Conservation (phyloP, 73 alveolate genomes). For the Uronychia setigera region DNA sequence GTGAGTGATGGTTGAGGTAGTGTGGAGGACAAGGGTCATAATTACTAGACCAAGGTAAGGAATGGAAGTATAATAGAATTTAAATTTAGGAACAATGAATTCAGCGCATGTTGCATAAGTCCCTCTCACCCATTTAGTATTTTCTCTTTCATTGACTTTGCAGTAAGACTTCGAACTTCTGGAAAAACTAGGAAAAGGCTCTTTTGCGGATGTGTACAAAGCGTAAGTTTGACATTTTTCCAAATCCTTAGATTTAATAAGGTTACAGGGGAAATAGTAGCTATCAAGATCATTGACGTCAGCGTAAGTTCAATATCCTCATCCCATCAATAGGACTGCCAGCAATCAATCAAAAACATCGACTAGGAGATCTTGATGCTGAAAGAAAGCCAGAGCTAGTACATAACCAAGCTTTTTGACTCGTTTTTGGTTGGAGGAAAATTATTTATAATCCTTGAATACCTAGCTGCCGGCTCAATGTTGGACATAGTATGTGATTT, state of each 20-base stretch:
- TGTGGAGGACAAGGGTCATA: too few species aligned
- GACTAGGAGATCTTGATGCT: slow-evolving; percentile 88
- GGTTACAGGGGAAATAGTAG: slow-evolving; percentile 82
- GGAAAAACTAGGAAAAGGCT: slow-evolving; percentile 87
- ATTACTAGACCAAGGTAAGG: too few species aligned
- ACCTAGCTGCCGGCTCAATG: slow-evolving; percentile 94
- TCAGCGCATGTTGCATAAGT: too few species aligned
- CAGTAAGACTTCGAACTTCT: slow-evolving; percentile 37
- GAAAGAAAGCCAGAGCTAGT: slow-evolving; percentile 90
- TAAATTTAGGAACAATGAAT: too few species aligned
- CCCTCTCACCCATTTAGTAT: too few species aligned
- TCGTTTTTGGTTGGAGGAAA: slow-evolving; percentile 85
- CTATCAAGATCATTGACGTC: slow-evolving; percentile 83
- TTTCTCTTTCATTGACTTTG: too few species aligned
- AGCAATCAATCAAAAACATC: not conserved
- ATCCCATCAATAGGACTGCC: slow-evolving; percentile 5
- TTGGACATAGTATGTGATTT: slow-evolving; percentile 75
- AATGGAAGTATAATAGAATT: too few species aligned
- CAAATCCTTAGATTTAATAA: slow-evolving; percentile 45
- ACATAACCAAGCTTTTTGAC: slow-evolving; percentile 87
- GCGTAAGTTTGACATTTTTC: slow-evolving; percentile 9
- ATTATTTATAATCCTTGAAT: slow-evolving; percentile 92
- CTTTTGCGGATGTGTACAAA: slow-evolving; percentile 83
- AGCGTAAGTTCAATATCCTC: slow-evolving; percentile 69
- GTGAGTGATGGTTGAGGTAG: too few species aligned